Evolutionary conservation across 148 eudicot species (phyloP).

Genomic region (Cornus kousa): DNA sequence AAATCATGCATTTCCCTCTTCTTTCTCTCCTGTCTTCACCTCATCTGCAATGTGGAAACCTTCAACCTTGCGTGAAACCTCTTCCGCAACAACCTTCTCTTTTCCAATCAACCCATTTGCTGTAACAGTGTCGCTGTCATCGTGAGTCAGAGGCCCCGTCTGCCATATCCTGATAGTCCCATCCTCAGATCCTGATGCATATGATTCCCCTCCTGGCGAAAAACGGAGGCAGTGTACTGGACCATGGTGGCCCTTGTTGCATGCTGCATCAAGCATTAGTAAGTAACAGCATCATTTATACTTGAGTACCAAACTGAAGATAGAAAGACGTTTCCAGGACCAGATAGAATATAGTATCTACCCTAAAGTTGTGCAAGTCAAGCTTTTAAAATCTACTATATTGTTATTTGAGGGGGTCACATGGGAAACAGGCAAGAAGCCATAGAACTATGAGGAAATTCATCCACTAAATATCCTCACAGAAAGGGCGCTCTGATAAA

Average conservation of each 20-base stretch:
- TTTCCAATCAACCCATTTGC: conserved; percentile 32
- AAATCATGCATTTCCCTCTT: conserved; percentile 34
- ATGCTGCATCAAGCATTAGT: neutral
- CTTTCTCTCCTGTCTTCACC: conserved; percentile 37
- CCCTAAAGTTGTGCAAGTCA: too few relatives aligned
- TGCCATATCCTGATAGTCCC: conserved; percentile 89
- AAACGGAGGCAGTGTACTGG: neutral
- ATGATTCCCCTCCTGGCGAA: neutral
- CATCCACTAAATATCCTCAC: too few relatives aligned
- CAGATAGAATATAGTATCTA: neutral
- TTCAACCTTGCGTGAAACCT: conserved; percentile 53
- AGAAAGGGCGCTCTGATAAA: too few relatives aligned
- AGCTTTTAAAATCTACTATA: too few relatives aligned
- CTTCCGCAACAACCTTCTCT: conserved; percentile 37
- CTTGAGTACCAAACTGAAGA: neutral
- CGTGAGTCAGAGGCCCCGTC: conserved; percentile 41
- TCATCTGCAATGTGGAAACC: conserved; percentile 49
- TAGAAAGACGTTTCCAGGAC: neutral
- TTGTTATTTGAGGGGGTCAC: too few relatives aligned
- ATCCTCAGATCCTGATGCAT: conserved; percentile 43
- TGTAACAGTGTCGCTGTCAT: conserved; percentile 29
- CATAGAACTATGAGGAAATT: too few relatives aligned
- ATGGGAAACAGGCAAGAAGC: too few relatives aligned
- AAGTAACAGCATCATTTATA: neutral
- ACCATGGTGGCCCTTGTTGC: neutral